Evolutionary conservation across 2,329 filamentous ascomycete genomes (phyloP).

Genomic region (Sphaerulina populicola): DNA sequence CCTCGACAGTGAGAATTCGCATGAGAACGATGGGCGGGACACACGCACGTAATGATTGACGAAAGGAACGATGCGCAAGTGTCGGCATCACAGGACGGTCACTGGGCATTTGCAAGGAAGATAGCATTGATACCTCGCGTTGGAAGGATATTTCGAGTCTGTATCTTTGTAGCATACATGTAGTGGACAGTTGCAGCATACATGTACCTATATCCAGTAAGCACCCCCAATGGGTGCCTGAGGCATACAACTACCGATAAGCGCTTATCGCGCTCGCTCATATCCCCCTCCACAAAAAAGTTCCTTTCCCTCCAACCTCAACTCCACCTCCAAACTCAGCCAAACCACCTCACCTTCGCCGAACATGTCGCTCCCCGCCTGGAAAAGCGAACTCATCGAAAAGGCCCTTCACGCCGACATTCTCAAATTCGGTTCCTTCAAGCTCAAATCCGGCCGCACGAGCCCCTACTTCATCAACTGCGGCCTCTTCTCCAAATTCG

Average conservation of each 20-base stretch:
- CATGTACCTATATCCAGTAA: background rate
- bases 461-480: conserved; percentile 99
- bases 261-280: background rate
- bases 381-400: conserved; percentile 66
- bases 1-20: background rate
- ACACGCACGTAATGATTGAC: conserved; percentile 13
- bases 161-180: conserved; percentile 7
- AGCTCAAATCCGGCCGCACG: conserved; percentile 80
- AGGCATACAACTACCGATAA: background rate
- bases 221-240: background rate
- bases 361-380: conserved; percentile 36
- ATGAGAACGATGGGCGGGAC: background rate
- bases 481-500: conserved; percentile 75
- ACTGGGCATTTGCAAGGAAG: background rate
- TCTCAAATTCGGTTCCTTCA: conserved; percentile 74
- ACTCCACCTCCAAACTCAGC: background rate
- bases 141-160: background rate
- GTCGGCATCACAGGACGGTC: conserved; percentile 13
- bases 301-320: background rate
- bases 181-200: background rate
- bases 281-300: conserved; percentile 1
- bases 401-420: conserved; percentile 60
- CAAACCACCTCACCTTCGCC: background rate
- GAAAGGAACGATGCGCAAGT: conserved; percentile 18
- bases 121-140: background rate